Percentiles rank a stretch among this genome's conserved stretches.
These are phyloP conservation scores for Oryza rufipogon DNA, from an alignment of 176 grass and related monocot genomes.

Conservation along the genomic window DNA sequence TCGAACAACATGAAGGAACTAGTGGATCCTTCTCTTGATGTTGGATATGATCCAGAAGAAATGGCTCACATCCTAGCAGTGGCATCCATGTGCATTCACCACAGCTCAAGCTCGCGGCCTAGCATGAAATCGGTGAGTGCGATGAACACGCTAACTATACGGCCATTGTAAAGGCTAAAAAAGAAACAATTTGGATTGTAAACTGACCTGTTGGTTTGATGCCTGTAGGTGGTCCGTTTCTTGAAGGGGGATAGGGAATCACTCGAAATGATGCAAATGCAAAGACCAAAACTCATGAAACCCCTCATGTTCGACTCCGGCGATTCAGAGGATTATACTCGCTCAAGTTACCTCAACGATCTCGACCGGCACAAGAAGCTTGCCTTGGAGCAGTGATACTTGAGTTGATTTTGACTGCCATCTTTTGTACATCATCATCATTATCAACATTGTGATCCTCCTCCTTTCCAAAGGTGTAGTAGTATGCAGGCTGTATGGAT, in stretches of 20 bases:
- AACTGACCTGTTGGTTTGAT: slow-evolving; percentile 28
- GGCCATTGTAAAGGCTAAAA: not conserved
- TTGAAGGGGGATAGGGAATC: slow-evolving; percentile 63
- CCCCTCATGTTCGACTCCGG: slow-evolving; percentile 69
- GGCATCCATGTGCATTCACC: slow-evolving; percentile 97
- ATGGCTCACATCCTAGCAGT: slow-evolving; percentile 59
- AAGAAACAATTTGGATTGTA: not conserved
- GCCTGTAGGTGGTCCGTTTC: slow-evolving; percentile 68
- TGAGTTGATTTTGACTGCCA: not conserved
- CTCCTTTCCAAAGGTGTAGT: slow-evolving; percentile 43
- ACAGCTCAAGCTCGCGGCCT: slow-evolving; percentile 71
- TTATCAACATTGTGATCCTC: slow-evolving; percentile 41
- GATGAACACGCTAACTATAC: not conserved
- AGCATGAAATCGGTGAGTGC: slow-evolving; percentile 80
- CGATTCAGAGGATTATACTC: slow-evolving; percentile 87
- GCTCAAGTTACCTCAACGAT: slow-evolving; percentile 84
- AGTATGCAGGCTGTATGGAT: slow-evolving; percentile 46
- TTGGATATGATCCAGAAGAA: slow-evolving; percentile 69
- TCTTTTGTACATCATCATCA: slow-evolving; percentile 57
- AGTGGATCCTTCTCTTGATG: slow-evolving; percentile 68
- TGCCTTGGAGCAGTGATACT: slow-evolving; percentile 78
- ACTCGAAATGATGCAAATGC: slow-evolving; percentile 51
- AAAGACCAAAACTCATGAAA: slow-evolving; percentile 53
- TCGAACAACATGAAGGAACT: slow-evolving; percentile 79
- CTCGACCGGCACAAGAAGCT: slow-evolving; percentile 95